phyloP scores from a whole-genome alignment of 129 eudicot genomes.

The Flaveria sonorensis region DNA sequence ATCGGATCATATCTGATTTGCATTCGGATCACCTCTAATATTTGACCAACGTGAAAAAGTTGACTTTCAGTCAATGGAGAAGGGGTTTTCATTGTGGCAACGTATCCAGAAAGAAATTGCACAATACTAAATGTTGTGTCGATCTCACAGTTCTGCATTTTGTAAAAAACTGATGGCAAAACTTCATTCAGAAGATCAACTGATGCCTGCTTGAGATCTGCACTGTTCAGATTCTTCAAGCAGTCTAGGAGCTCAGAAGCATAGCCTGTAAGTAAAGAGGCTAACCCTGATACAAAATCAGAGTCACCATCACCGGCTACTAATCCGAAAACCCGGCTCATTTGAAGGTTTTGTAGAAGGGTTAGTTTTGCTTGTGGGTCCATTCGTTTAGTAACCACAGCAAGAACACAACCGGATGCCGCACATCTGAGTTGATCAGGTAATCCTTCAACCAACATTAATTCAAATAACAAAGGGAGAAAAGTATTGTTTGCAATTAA shows the following conservation, averaged over 20 bases:
- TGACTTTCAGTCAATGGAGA: slow-evolving; percentile 70
- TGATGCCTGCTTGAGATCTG: slow-evolving; percentile 54
- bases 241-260: slow-evolving; percentile 81
- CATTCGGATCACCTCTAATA: slow-evolving; percentile 73
- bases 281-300: slow-evolving; percentile 63
- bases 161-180: slow-evolving; percentile 77
- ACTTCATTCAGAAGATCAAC: slow-evolving; percentile 86
- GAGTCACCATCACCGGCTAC: slow-evolving; percentile 69
- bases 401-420: slow-evolving; percentile 75
- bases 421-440: slow-evolving; percentile 73
- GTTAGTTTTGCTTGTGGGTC: slow-evolving; percentile 71
- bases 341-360: slow-evolving; percentile 69
- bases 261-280: slow-evolving; percentile 78
- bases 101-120: slow-evolving; percentile 88
- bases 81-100: slow-evolving; percentile 76
- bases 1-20: slow-evolving; percentile 73
- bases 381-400: slow-evolving; percentile 93
- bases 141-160: slow-evolving; percentile 67
- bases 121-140: slow-evolving; percentile 67
- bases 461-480: slow-evolving; percentile 65
- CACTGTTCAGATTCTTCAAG: slow-evolving; percentile 60
- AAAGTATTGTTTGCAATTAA: slow-evolving; percentile 77
- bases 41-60: slow-evolving; percentile 68
- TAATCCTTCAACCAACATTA: slow-evolving; percentile 65
- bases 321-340: slow-evolving; percentile 68